Evolutionary conservation across 1,284 basidiomycete species (phyloP).

Genomic region (Lentinula novae-zelandiae): DNA sequence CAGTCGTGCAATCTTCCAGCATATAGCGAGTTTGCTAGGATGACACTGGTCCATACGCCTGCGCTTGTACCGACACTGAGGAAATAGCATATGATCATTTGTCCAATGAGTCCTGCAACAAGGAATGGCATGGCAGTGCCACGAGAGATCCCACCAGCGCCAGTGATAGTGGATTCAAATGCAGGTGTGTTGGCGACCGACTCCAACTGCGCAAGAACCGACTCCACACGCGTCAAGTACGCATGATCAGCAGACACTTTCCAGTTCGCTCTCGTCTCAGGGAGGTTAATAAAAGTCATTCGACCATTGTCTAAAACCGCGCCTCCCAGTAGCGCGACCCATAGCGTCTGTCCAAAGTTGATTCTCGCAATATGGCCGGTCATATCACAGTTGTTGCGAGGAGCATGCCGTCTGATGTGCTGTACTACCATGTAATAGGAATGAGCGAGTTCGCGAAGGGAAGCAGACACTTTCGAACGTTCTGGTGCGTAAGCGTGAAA

Average conservation of each 20-base stretch:
- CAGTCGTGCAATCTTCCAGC: slow-evolving; percentile 20
- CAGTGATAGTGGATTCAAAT: slow-evolving; percentile 16
- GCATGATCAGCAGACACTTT: slow-evolving; percentile 19
- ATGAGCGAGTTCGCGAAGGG: slow-evolving; percentile 21
- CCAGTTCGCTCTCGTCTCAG: slow-evolving; percentile 17
- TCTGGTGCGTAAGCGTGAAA: slow-evolving; percentile 25
- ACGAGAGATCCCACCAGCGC: slow-evolving; percentile 18
- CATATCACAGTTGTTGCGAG: not conserved
- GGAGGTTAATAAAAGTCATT: slow-evolving; percentile 23
- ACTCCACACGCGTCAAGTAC: slow-evolving; percentile 18
- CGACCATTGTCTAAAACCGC: slow-evolving; percentile 21
- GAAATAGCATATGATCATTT: slow-evolving; percentile 26
- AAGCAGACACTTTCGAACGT: slow-evolving; percentile 19
- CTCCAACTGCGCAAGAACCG: slow-evolving; percentile 15
- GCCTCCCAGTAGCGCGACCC: slow-evolving; percentile 25
- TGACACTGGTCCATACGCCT: slow-evolving; percentile 25
- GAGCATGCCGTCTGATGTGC: slow-evolving; percentile 17
- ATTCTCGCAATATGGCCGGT: slow-evolving; percentile 15
- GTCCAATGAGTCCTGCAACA: slow-evolving; percentile 21
- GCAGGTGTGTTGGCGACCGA: slow-evolving; percentile 15
- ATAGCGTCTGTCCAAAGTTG: slow-evolving; percentile 22
- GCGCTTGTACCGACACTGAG: slow-evolving; percentile 23
- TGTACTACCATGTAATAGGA: slow-evolving; percentile 23
- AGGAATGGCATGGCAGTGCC: slow-evolving; percentile 20
- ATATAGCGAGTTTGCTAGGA: slow-evolving; percentile 21